Base-by-base conservation (phyloP, 495 filamentous ascomycete species). In the Letharia columbiana region DNA sequence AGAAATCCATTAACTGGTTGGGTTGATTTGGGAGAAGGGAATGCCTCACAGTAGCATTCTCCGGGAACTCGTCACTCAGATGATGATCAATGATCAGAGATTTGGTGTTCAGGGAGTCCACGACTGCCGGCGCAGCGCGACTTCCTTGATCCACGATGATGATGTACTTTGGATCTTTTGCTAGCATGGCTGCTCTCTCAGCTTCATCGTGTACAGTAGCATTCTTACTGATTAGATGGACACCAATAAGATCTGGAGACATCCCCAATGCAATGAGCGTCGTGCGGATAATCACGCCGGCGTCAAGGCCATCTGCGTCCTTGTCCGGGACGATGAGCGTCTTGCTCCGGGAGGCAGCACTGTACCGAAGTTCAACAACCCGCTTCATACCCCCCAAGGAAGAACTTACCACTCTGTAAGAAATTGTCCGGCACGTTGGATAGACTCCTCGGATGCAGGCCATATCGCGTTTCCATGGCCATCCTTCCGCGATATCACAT, bases 141-240 rank as follows among this genome's bases (percentile, higher is more conserved):
- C 80, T 82, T 33, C 85, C 85, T 70, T 87, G 85, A 70, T 86
- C 85, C 4, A 87, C 74, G 13, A 87, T 76, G 64, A 87, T 83
- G 56, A 86, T 76, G 61, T 80, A 85, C 20, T 73, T 71, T 8
- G 85, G 80, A 31, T 74, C 61, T 44, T 77, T 73, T 2, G 76
- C 68, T 12, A 75, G 69, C 76, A 87, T 82, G 18, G 73, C 71
- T 6, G 66, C 62, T 59, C 81, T 75, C 67, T 84, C 80, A 6
- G 61, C 61, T 42, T 80, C 77, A 54, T 75, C 72, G 64, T 84
- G 81, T 17, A 87, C 75, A 61, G 73, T 84, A 52, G 68, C 73
- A 23, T 83, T 82, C 66, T 84, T 84, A 59, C 71, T 70, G 18
- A 84, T 72, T 12, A 86, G 73, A 71, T 86, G 82, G 17, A 80